Conservation (phyloP, 2,329 filamentous ascomycete genomes). For the Epichloe sp. region DNA sequence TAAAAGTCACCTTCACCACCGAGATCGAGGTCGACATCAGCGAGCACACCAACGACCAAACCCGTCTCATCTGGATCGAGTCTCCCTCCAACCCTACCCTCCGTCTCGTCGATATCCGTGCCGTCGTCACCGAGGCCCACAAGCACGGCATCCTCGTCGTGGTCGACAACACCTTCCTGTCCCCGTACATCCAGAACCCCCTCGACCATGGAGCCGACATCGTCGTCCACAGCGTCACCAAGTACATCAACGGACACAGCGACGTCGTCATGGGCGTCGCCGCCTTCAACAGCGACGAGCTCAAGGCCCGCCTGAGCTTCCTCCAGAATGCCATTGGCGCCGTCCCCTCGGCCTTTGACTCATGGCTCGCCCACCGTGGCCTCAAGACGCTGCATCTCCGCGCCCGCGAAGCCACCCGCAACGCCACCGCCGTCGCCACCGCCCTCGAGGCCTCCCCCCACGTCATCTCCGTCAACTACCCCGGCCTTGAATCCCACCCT, state of each 20-base stretch:
- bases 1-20: constrained; percentile 87
- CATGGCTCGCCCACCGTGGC: constrained; percentile 93
- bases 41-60: constrained; percentile 73
- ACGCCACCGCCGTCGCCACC: constrained; percentile 64
- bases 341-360: constrained; percentile 88
- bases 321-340: constrained; percentile 96
- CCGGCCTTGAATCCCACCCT: constrained; percentile 75
- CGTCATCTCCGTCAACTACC: constrained; percentile 89
- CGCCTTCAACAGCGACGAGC: constrained; percentile 77
- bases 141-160: constrained; percentile 83
- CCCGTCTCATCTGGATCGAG: constrained; percentile 93
- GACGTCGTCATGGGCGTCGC: constrained; percentile 97
- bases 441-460: constrained; percentile 65
- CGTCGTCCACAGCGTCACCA: constrained; percentile 92
- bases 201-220: constrained; percentile 92
- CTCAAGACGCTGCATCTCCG: constrained; percentile 94
- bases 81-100: constrained; percentile 90
- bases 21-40: constrained; percentile 81
- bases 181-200: constrained; percentile 96
- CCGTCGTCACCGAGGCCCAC: constrained; percentile 72
- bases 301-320: constrained; percentile 70
- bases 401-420: constrained; percentile 69
- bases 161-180: constrained; percentile 98
- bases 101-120: constrained; percentile 80
- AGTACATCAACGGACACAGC: constrained; percentile 96